Base-by-base conservation (phyloP, 768 basidiomycete genomes). In the Podaxis rugospora region DNA sequence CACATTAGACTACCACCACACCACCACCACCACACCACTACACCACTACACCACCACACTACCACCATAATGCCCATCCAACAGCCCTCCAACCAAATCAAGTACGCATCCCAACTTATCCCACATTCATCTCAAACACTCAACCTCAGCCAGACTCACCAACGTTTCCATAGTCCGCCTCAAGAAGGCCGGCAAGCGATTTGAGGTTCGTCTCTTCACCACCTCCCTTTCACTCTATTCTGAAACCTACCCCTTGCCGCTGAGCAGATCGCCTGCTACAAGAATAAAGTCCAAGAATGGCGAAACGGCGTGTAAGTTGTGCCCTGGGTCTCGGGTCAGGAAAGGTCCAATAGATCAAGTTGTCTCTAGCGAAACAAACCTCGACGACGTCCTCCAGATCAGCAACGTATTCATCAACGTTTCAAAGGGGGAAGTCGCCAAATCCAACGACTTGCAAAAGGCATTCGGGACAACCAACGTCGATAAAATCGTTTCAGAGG, bases 231-330 rank as follows among this genome's bases (percentile, higher is more conserved):
- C 18, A 25, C 32, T 10, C 50, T 14, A 16, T 18, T 16, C 18
- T 4, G 23, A 16, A 44, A 18, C 40, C 40, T 9, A 36, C 23
- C 32, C 16, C 57, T 32, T 9, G 32, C 32, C 9, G 1, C 32
- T 32, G 32, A 32, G 32, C 32, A 82, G 96, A 91, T 99, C 68
- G 96, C 97, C 39, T 97, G 95, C 74, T 99, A 98, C 80, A 96
- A 98, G 80, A 99, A 99, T 76, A 98, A 98, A 75, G 97, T 99
- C 27, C 93, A 95, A 67, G 95, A 97, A 72, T 99, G 89, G 85
- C 80, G 97, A 61, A 93, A 84, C 61, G 95, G 95, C 63, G 90
- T 96, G 88, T 93, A 74, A 70, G 88, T 78, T 25, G 42, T 49
- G 37, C 37, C 27, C 16, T 35, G 7, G 32, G 36, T 47, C 50